Evolutionary conservation across 164 flowering plant genomes (phyloP), one percentile per base, ranked within the genome.

Genomic region (Umbilicus rupestris): DNA sequence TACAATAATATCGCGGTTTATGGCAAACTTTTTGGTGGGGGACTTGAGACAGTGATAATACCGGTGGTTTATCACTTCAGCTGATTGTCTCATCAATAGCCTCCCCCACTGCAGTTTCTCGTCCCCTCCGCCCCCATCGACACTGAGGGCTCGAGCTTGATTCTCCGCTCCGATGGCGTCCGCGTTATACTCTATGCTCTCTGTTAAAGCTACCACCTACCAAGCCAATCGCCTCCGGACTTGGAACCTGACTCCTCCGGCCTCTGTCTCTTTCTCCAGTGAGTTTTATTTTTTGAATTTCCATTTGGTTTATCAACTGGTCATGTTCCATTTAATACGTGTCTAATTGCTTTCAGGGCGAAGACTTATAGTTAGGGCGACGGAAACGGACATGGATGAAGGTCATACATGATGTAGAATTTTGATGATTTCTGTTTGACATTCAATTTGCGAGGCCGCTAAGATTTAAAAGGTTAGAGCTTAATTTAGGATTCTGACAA

Each of bases 331-430:
- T 26, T 52, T 52, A 14, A 24, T 28, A 52, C 26, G 14, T 24
- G 11, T 44, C 3, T 60, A 16, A 7, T 15, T 22, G 67, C 20
- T 66, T 16, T 58, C 75, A 85, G 90, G 86, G 66, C 65, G 83
- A 60, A 80, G 86, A 65, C 45, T 87, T 19, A 55, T 71, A 9
- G 66, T 85, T 35, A 82, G 89, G 78, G 92, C 96, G 8, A 73
- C 88, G 7, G 91, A 87, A 72, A 83, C 92, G 17, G 90, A 84
- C 52, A 66, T 87, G 17, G 68, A 85, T n/a, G 78, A 87, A 80
- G 90, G 96, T 89, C 44, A 30, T 35, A 55, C 17, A 10, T 2
- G 44, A 14, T 14, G 12, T 14, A 9, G 44, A 41, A 12, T 9
- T 41, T 41, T 41, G 3, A 41, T 41, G 7, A 41, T 41, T 55